These are phyloP conservation scores for Picochlorum sp. DNA, from an alignment of 139 green algal species.

Conservation along the genomic window DNA sequence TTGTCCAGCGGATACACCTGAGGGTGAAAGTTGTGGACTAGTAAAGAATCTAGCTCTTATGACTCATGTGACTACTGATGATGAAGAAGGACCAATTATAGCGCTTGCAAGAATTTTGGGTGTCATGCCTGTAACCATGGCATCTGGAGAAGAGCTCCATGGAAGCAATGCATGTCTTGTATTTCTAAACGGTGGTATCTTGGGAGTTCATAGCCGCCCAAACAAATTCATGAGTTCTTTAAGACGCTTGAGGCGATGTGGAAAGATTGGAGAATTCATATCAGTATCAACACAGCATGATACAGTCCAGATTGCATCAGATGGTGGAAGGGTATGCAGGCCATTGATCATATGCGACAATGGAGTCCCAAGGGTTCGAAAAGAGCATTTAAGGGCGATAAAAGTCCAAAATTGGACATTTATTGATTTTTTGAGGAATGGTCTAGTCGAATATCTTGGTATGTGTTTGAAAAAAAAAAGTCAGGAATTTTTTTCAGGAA, in stretches of 20 bases:
- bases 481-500: not conserved
- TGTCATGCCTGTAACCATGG: conserved; percentile 47
- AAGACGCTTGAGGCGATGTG: conserved; percentile 50
- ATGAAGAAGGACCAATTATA: conserved; percentile 52
- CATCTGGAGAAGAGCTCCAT: conserved; percentile 69
- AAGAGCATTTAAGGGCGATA: conserved; percentile 50
- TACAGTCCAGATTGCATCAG: conserved; percentile 60
- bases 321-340: conserved; percentile 89
- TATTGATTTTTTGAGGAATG: conserved; percentile 61
- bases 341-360: conserved; percentile 94
- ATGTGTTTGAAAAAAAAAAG: conserved; percentile 56
- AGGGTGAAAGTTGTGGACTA: conserved; percentile 84
- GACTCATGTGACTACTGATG: conserved; percentile 96
- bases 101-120: conserved; percentile 58
- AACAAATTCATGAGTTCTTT: conserved; percentile 41
- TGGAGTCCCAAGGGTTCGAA: conserved; percentile 70
- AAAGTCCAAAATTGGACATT: conserved; percentile 59
- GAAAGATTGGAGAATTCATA: conserved; percentile 80
- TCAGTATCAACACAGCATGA: conserved; percentile 56
- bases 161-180: conserved; percentile 49
- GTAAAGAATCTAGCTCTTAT: conserved; percentile 99
- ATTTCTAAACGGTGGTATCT: conserved; percentile 89
- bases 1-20: conserved; percentile 94
- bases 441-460: conserved; percentile 96
- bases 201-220: conserved; percentile 64